These are phyloP conservation scores for Chlorella sp. DNA, from an alignment of 139 green algal genomes.

Conservation along the genomic window DNA sequence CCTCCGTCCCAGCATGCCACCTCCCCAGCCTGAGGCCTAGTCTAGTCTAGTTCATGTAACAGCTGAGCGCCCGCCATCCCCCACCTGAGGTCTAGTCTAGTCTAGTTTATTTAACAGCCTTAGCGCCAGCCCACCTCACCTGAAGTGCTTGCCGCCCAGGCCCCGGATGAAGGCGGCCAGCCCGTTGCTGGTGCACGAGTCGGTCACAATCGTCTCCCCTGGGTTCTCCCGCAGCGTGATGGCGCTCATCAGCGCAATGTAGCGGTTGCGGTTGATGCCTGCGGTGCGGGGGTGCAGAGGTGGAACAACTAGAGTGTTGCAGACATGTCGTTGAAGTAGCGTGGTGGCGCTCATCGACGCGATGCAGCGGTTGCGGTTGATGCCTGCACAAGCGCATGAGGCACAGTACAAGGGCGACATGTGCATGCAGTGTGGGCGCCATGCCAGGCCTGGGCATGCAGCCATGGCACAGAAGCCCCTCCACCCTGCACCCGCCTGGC, in stretches of 20 bases:
- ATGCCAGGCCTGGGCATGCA: background rate
- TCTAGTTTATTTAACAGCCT: too few species aligned
- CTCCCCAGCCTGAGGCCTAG: too few species aligned
- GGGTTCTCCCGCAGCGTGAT: slow-evolving; percentile 88
- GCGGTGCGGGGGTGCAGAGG: background rate
- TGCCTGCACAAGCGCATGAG: slow-evolving; percentile 44
- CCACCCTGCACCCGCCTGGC: background rate
- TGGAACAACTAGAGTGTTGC: background rate
- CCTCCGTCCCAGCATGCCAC: too few species aligned
- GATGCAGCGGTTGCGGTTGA: slow-evolving; percentile 97
- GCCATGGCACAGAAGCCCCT: background rate
- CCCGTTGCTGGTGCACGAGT: slow-evolving; percentile 88
- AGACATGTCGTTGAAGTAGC: slow-evolving; percentile 44
- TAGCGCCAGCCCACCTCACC: slow-evolving; percentile 45
- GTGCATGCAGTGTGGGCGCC: background rate
- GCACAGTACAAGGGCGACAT: background rate
- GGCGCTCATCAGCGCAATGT: slow-evolving; percentile 90
- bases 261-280: slow-evolving; percentile 94
- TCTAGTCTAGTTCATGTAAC: too few species aligned
- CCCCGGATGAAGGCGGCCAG: slow-evolving; percentile 87
- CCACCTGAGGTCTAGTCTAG: too few species aligned
- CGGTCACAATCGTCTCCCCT: slow-evolving; percentile 94
- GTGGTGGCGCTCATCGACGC: slow-evolving; percentile 85
- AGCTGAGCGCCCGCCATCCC: too few species aligned
- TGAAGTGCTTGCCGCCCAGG: slow-evolving; percentile 82